Evolutionary conservation across 352 stramenopile genomes (phyloP).

Genomic region (Globisporangium paroecandrum): DNA sequence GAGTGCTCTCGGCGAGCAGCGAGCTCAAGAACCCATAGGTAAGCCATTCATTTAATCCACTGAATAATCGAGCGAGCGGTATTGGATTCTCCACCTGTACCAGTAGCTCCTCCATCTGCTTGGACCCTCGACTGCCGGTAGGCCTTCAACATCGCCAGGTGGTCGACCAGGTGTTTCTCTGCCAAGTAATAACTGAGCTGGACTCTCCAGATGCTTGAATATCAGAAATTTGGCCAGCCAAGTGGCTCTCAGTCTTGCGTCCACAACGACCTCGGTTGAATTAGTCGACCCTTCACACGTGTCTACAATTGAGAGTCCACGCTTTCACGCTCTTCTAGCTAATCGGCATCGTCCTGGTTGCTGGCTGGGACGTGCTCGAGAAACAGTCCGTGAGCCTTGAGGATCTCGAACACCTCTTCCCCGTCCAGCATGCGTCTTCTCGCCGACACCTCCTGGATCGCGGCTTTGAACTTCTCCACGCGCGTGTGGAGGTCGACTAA

Average conservation of each 20-base stretch:
- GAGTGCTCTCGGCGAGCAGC: not conserved
- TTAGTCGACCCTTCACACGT: no score
- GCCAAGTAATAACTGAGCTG: not conserved
- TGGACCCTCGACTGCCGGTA: not conserved
- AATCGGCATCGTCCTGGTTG: conserved; percentile 29
- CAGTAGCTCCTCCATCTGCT: not conserved
- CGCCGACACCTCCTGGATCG: conserved; percentile 35
- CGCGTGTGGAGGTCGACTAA: conserved; percentile 31
- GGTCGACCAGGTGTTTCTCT: not conserved
- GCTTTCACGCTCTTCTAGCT: not conserved
- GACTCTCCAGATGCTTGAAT: not conserved
- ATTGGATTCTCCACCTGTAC: not conserved
- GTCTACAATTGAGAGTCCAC: no score
- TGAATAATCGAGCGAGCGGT: not conserved
- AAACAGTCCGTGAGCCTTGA: conserved; percentile 34
- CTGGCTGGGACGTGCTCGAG: conserved; percentile 15
- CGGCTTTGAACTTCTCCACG: conserved; percentile 37
- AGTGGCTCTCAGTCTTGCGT: no score
- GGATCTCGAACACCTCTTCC: conserved; percentile 45
- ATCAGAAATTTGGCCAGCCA: not conserved
- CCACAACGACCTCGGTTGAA: no score
- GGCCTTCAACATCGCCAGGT: not conserved
- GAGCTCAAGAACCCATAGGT: not conserved
- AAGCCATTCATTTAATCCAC: not conserved
- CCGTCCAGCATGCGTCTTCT: conserved; percentile 54